Conservation (phyloP, 495 filamentous ascomycete species). For the Podospora pseudocomata region DNA sequence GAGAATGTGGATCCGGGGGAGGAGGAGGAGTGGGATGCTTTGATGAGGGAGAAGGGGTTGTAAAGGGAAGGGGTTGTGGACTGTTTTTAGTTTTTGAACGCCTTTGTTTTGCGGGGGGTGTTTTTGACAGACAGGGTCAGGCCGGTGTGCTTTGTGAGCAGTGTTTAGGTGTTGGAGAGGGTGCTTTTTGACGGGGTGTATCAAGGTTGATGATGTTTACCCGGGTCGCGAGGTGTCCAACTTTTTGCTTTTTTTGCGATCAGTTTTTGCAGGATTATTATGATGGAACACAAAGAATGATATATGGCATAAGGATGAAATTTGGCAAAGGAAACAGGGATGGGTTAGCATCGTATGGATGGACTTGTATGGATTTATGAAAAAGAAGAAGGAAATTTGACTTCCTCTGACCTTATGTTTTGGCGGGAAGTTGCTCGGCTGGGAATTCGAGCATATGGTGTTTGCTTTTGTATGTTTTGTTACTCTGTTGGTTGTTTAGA, state of each 20-base stretch:
- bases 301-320: neutral
- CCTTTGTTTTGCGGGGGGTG: no score
- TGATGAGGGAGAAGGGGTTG: neutral
- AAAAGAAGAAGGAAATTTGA: neutral
- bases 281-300: neutral
- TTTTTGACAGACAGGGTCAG: no score
- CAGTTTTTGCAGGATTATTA: neutral
- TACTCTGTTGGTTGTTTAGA: neutral
- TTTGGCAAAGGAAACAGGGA: neutral
- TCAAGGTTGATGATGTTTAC: neutral
- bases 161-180: neutral
- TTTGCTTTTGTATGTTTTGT: neutral
- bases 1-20: neutral
- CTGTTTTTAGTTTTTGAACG: no score
- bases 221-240: no score
- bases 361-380: neutral
- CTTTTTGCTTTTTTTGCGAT: neutral
- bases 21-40: conserved; percentile 5
- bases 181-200: no score
- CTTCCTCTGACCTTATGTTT: neutral
- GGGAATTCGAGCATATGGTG: neutral
- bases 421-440: neutral
- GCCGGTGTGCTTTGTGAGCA: neutral
- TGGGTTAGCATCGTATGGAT: neutral
- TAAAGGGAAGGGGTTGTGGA: neutral